A percentile compares a stretch with the other conserved stretches of the same genome.
phyloP scores from a whole-genome alignment of 192 early-diverging fungal species.

The Coemansia sp. region DNA sequence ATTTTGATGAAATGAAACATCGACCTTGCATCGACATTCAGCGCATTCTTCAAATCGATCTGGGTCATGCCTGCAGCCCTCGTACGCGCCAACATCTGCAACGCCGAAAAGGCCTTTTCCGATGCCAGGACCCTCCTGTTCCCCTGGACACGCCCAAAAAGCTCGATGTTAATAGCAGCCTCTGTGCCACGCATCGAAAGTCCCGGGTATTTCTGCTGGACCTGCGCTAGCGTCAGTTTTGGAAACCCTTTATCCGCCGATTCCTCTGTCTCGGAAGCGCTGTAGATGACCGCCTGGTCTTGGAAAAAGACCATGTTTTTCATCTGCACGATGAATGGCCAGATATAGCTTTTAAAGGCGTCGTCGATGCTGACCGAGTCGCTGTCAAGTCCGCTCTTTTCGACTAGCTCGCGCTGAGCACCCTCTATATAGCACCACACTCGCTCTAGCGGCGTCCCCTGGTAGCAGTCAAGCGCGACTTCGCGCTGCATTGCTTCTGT shows the following conservation, averaged over 20 bases:
- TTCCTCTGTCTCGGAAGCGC: background rate
- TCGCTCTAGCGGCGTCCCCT: slow-evolving; percentile 25
- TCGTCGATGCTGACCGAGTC: slow-evolving; percentile 7
- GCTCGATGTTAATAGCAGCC: slow-evolving; percentile 21
- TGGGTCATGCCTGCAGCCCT: slow-evolving; percentile 39
- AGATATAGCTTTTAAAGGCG: slow-evolving; percentile 27
- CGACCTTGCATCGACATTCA: slow-evolving; percentile 32
- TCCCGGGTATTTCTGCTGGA: slow-evolving; percentile 19
- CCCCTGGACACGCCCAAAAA: slow-evolving; percentile 40
- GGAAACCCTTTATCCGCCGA: slow-evolving; percentile 1
- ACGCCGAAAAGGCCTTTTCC: slow-evolving; percentile 6
- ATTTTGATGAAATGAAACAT: slow-evolving; percentile 43
- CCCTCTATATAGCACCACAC: slow-evolving; percentile 37
- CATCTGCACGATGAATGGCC: slow-evolving; percentile 31
- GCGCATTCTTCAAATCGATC: slow-evolving; percentile 13
- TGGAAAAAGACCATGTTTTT: slow-evolving; percentile 20
- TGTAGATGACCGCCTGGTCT: slow-evolving; percentile 12
- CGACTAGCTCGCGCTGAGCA: slow-evolving; percentile 22
- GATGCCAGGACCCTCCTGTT: slow-evolving; percentile 18
- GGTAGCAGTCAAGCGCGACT: slow-evolving; percentile 36
- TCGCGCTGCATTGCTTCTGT: slow-evolving; percentile 31
- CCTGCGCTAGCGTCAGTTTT: background rate
- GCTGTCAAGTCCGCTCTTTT: slow-evolving; percentile 5
- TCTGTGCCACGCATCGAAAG: slow-evolving; percentile 22
- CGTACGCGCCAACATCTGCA: slow-evolving; percentile 28